Conservation (phyloP, 2,329 filamentous ascomycete species). For the Emmonsiellopsis sp. region DNA sequence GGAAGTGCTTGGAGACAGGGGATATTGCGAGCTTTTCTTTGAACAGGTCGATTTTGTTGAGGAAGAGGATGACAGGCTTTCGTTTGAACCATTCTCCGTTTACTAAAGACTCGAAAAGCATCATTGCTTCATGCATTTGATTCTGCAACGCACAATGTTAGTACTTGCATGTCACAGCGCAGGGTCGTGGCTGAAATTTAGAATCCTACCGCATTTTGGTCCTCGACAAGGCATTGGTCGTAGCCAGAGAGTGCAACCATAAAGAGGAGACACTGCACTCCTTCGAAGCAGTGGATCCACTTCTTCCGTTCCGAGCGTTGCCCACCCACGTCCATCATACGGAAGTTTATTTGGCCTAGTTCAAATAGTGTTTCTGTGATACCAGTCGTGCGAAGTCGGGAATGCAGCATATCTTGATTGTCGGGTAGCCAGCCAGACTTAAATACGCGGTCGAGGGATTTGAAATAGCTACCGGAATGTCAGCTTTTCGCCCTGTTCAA, state of each 20-base stretch:
- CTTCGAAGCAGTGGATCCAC: slow-evolving; percentile 96
- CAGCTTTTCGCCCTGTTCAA: neutral
- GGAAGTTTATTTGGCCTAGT: slow-evolving; percentile 81
- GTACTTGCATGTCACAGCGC: neutral
- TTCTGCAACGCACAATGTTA: slow-evolving; percentile 45
- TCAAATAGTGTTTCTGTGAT: slow-evolving; percentile 95
- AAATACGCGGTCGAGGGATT: slow-evolving; percentile 67
- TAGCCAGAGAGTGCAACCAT: slow-evolving; percentile 93
- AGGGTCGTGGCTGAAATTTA: neutral
- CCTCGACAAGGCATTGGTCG: slow-evolving; percentile 91
- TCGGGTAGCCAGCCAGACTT: slow-evolving; percentile 71
- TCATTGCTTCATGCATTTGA: slow-evolving; percentile 83
- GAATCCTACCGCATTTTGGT: slow-evolving; percentile 77
- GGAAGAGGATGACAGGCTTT: slow-evolving; percentile 71
- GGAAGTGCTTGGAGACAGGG: slow-evolving; percentile 66
- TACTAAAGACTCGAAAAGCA: slow-evolving; percentile 78
- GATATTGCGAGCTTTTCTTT: slow-evolving; percentile 63
- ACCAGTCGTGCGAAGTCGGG: slow-evolving; percentile 81
- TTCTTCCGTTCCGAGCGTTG: slow-evolving; percentile 92
- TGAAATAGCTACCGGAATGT: slow-evolving; percentile 59
- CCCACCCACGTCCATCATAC: slow-evolving; percentile 93
- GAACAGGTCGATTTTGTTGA: slow-evolving; percentile 84
- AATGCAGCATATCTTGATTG: slow-evolving; percentile 89
- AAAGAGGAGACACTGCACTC: slow-evolving; percentile 85
- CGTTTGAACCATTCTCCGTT: slow-evolving; percentile 81